Evolutionary conservation across 805 yeast species (phyloP), one percentile per base, ranked within the genome.

Genomic region (Nakazawaea holstii): DNA sequence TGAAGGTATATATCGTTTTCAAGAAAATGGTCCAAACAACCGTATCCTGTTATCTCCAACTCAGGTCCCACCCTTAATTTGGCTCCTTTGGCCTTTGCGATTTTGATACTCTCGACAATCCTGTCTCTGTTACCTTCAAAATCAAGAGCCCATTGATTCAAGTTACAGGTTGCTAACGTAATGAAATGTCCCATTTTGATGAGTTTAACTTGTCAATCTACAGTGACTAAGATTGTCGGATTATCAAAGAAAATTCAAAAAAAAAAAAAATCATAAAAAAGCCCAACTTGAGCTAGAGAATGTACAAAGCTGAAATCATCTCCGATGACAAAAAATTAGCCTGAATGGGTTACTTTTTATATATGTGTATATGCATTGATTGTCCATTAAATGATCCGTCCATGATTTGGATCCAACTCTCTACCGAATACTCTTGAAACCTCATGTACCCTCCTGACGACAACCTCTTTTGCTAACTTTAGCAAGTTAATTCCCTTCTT

Each of bases 61-160:
- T 94, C 99, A 2, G 99, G 99, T 2, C 99, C 99, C 15, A 95
- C 97, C 60, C 99, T 76, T 44, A 95, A 74, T 15, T 73, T 69
- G 0, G 99, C 95, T 13, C 88, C 87, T 51, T 68, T 74, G 28
- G 66, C 64, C 59, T 91, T 94, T 46, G 99, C 96, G 44, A 77
- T 72, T 20, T 60, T 62, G 58, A 94, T 92, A 47, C 95, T 84
- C 59, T 84, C 84, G 24, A 94, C 58, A 53, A 94, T 92, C 49
- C 99, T 74, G 60, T 91, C 96, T 46, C 97, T 75, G 66, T 94
- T 94, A 5, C 99, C 99, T 64, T 92, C 98, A 64, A 89, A 94
- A 64, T 94, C 99, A 46, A 94, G 73, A 0, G 99, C 97, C 99
- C 99, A 94, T 76, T 94, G 99, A 69, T 94, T 94, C 53, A 94